Base-by-base conservation (phyloP, 2,329 filamentous ascomycete species). In the Trichoderma brevicompactum region DNA sequence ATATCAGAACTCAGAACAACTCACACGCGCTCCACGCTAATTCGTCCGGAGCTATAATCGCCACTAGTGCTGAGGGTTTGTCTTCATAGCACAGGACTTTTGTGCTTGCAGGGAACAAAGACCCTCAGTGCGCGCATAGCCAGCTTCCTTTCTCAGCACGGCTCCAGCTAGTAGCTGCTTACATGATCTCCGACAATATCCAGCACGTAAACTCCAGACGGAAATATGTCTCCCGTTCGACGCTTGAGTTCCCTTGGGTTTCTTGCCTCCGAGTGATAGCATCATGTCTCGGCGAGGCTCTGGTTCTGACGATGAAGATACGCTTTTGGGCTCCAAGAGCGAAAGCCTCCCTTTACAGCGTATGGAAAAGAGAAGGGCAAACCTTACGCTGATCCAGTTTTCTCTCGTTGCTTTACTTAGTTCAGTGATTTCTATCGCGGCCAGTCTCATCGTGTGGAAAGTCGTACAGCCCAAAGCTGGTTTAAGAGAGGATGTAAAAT, bases 271-370 rank as follows among this genome's bases (percentile, higher is more conserved):
- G 19, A 9, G 38, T 36, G n/a, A 52, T 23, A 5, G 40, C 59
- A 63, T 53, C 28, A 63, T 63, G 59, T 54, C 59, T 43, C 59
- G 59, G 40, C 59, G 23, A 63, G 36, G 59, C 12, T 63, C 49
- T 53, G 49, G 59, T 17, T 63, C 49, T 28, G 59, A 53, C 15
- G 59, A 63, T 54, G 59, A 63, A 23, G 59, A 63, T 44, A 63
- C 38, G 23, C 23, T 63, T 9, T 12, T 63, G 59, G 49, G 28
- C 13, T 53, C 59, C 8, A 54, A 63, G 49, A 63, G 59, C 36
- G 49, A 54, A n/a, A 19, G 8, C 10, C 59, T 53, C 4, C 17
- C 59, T 63, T 17, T 63, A 8, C 49, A 8, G 1, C 15, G 10
- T n/a, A 54, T 36, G n/a, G 40, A 38, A 28, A 63, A 54, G 8